Base-by-base conservation (phyloP, 1,284 basidiomycete genomes). In the Boletus sp. region DNA sequence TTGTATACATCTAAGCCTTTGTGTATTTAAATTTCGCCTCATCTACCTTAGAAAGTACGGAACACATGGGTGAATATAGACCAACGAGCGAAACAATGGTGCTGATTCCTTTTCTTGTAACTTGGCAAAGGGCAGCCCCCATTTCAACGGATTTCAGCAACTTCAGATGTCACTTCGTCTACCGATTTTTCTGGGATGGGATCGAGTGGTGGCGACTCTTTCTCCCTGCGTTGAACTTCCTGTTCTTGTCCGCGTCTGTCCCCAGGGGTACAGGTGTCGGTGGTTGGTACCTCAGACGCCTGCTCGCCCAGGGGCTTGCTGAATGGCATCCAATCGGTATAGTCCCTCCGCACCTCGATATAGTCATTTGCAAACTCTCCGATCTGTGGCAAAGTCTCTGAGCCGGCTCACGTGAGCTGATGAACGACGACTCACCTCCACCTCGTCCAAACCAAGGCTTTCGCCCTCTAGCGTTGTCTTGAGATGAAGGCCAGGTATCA, bases 361-460 rank as follows among this genome's bases (percentile, higher is more conserved):
- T 90, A 91, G 70, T 91, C 90, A 35, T 80, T 86, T 31, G 88
- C 89, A 66, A 90, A 91, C 71, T 91, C 90, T 62, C 89, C 90
- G 58, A 90, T 88, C 88, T 90, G 65, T 60, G 50, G 16, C 33
- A 31, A 53, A 31, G 3, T 4, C n/a, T 59, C 28, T 54, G 16
- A 21, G 1, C 6, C 27, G 33, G 17, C 8, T 40, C n/a, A 31
- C 17, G 16, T 9, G 56, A n/a, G 40, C 43, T 10, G 47, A 58
- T 46, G 11, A 10, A 71, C 23, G 30, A 17, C 4, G n/a, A 23
- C 84, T 65, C 67, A 91, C 89, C 82, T 95, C 90, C 37, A 87
- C 84, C 69, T 92, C 93, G 75, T 98, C 95, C 84, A 97, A 90
- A 54, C 95, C 95, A 56, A 94, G 81, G 59, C 83, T 84, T 79